Conservation (phyloP, 768 basidiomycete genomes). For the Tylopilus balloui region DNA sequence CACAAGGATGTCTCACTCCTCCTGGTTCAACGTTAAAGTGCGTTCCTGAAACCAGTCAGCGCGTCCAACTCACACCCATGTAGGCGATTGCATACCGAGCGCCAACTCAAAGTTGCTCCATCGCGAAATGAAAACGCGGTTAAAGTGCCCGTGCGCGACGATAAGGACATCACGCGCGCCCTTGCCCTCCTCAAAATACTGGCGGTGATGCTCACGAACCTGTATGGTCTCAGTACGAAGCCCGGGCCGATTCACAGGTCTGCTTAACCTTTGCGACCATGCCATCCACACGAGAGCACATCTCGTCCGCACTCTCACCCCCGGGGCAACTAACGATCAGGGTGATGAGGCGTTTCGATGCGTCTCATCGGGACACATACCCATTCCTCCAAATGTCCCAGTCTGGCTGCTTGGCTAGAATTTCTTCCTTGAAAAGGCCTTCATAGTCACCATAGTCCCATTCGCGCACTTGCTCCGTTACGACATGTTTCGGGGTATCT, state of each 20-base stretch:
- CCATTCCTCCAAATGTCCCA: constrained; percentile 91
- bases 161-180: constrained; percentile 79
- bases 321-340: constrained; percentile 63
- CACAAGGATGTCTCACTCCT: constrained; percentile 46
- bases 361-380: constrained; percentile 33
- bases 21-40: constrained; percentile 85
- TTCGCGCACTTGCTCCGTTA: constrained; percentile 68
- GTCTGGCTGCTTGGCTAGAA: constrained; percentile 49
- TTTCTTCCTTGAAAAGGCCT: constrained; percentile 76
- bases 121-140: constrained; percentile 69
- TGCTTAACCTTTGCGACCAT: constrained; percentile 63
- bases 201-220: constrained; percentile 69
- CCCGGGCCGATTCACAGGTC: neutral
- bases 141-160: constrained; percentile 86
- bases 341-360: neutral
- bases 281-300: constrained; percentile 72
- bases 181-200: constrained; percentile 63
- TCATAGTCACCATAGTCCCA: constrained; percentile 96
- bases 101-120: constrained; percentile 71
- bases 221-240: constrained; percentile 26
- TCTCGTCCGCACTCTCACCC: constrained; percentile 79
- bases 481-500: constrained; percentile 45
- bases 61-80: neutral
- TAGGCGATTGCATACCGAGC: constrained; percentile 40
- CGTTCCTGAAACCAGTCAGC: constrained; percentile 43